A percentile compares a stretch with the other conserved stretches of the same genome.
Conservation (phyloP, 2,329 filamentous ascomycete genomes). For the Ophiostoma tasmaniense region DNA sequence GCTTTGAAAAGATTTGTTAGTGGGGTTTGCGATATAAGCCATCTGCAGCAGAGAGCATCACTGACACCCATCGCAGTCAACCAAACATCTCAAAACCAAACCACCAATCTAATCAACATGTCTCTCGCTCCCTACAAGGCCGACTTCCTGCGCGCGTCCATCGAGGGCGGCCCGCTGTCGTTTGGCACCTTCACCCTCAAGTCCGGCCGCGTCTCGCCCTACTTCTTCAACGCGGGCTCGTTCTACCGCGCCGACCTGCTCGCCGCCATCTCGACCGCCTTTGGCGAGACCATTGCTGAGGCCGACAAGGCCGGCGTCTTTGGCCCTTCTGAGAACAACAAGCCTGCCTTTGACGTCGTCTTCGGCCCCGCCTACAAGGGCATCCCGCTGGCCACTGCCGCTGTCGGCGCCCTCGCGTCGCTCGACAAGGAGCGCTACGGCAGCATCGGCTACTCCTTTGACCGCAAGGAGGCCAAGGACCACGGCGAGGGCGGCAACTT, state of each 20-base stretch:
- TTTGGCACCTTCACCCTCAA: slow-evolving; percentile 86
- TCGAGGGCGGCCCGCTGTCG: slow-evolving; percentile 61
- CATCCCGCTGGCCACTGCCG: slow-evolving; percentile 76
- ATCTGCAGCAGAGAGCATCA: not conserved
- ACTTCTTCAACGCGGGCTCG: slow-evolving; percentile 95
- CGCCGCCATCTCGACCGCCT: slow-evolving; percentile 69
- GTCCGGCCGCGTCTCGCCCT: slow-evolving; percentile 82
- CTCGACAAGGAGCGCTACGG: slow-evolving; percentile 42
- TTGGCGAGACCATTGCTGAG: slow-evolving; percentile 54
- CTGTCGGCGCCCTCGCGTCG: slow-evolving; percentile 34
- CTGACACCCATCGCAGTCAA: not conserved
- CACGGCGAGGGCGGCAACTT: slow-evolving; percentile 93
- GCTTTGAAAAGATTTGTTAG: slow-evolving; percentile 4
- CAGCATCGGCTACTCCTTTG: slow-evolving; percentile 74
- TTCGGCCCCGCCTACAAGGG: slow-evolving; percentile 97
- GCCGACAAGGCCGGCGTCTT: slow-evolving; percentile 19
- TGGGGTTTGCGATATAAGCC: not conserved
- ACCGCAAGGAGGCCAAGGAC: slow-evolving; percentile 92
- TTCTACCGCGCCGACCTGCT: slow-evolving; percentile 78
- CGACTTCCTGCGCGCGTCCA: slow-evolving; percentile 61
- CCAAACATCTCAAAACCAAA: not conserved
- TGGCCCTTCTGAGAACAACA: not conserved
- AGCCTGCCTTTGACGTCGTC: slow-evolving; percentile 62
- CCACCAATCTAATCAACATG: slow-evolving; percentile 12
- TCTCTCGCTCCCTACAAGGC: slow-evolving; percentile 57